Evolutionary conservation across 257 asterid species (phyloP).

Genomic region (Knoxia roxburghii): DNA sequence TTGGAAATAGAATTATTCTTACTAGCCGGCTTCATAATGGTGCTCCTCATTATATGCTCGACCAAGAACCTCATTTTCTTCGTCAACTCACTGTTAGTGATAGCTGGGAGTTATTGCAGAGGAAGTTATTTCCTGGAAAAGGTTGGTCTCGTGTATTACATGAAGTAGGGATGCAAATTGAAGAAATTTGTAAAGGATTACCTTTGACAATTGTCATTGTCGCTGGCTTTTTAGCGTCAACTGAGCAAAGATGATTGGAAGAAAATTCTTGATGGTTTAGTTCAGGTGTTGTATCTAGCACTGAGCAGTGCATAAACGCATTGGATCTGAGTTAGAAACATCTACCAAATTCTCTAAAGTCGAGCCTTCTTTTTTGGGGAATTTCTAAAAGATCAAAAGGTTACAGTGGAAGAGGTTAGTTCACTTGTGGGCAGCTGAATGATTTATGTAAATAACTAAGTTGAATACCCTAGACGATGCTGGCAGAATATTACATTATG

Average conservation of each 20-base stretch:
- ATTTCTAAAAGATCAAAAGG: background rate
- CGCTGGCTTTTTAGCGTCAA: background rate
- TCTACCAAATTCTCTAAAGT: too few species aligned
- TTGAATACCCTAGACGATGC: background rate
- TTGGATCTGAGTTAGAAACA: background rate
- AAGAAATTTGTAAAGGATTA: background rate
- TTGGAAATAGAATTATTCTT: slow-evolving; percentile 1
- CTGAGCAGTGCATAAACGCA: background rate
- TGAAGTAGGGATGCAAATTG: background rate
- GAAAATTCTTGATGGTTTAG: background rate
- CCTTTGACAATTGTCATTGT: too few species aligned
- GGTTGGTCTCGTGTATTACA: background rate
- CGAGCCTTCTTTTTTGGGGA: background rate
- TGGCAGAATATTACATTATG: slow-evolving; percentile 4
- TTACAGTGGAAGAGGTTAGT: background rate
- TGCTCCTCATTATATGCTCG: background rate
- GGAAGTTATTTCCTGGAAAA: background rate
- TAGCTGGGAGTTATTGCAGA: background rate
- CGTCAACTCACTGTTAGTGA: background rate
- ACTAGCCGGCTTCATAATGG: background rate
- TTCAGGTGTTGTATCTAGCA: background rate
- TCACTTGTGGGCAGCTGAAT: slow-evolving; percentile 13
- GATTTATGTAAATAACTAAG: background rate
- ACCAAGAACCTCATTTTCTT: background rate
- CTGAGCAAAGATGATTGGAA: background rate